Conservation (phyloP, 306 rosid species). For the Cucurbita pepo region DNA sequence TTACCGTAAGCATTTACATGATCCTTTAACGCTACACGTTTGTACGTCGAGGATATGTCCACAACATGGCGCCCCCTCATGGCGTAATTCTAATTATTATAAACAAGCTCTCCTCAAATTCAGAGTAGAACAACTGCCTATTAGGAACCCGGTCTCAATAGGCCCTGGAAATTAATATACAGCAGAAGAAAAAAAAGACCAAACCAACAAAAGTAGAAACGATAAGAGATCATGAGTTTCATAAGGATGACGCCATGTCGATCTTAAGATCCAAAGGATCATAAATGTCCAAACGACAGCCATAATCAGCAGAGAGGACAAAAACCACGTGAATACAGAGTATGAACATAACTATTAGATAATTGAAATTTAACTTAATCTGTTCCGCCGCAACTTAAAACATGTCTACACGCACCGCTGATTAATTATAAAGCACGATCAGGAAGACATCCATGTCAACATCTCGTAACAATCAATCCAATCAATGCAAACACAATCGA, state of each 20-base stretch:
- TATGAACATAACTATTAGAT: background rate
- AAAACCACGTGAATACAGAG: background rate
- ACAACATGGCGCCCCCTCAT: constrained; percentile 6
- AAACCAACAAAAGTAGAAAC: background rate
- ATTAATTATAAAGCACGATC: background rate
- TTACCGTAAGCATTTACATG: background rate
- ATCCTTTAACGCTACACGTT: background rate
- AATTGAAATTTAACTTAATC: background rate
- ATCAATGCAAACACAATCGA: background rate
- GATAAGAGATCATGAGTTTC: background rate
- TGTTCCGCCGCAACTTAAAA: background rate
- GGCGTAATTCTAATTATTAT: background rate
- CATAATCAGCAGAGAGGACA: background rate
- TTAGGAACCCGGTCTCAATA: background rate
- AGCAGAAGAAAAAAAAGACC: background rate
- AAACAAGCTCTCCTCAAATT: background rate
- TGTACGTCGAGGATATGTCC: background rate
- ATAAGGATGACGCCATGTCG: background rate
- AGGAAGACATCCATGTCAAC: no score
- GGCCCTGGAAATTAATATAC: background rate
- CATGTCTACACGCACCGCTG: background rate
- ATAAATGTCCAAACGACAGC: background rate
- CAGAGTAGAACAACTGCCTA: background rate
- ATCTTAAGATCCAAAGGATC: background rate
- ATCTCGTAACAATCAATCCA: background rate